Evolutionary conservation across 2,329 filamentous ascomycete species (phyloP).

Genomic region (Xylariaceae sp.): DNA sequence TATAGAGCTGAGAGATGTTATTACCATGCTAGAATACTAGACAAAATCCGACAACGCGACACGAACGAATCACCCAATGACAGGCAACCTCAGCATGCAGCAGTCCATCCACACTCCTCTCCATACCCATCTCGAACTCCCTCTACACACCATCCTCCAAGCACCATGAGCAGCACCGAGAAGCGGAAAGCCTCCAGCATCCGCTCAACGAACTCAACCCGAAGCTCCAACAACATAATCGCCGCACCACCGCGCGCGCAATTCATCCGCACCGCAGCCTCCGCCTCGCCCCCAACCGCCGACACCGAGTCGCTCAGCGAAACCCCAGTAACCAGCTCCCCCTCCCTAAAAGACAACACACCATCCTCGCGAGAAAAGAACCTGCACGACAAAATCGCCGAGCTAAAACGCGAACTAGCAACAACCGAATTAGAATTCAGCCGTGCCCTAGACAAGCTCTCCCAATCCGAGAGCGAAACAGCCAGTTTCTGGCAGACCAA

Average conservation of each 20-base stretch:
- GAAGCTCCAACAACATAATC: slow-evolving; percentile 34
- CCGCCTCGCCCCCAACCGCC: slow-evolving; percentile 32
- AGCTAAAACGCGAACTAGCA: slow-evolving; percentile 51
- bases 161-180: slow-evolving; percentile 41
- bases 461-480: slow-evolving; percentile 53
- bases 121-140: not conserved
- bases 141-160: not conserved
- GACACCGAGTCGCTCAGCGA: slow-evolving; percentile 27
- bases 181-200: slow-evolving; percentile 41
- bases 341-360: slow-evolving; percentile 21
- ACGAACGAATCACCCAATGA: too few species aligned
- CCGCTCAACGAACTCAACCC: slow-evolving; percentile 31
- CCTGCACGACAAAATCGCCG: slow-evolving; percentile 47
- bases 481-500: slow-evolving; percentile 58
- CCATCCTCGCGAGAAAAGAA: slow-evolving; percentile 28
- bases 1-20: too few species aligned
- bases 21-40: too few species aligned
- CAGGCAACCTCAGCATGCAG: slow-evolving; percentile 10
- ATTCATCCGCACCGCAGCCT: slow-evolving; percentile 31
- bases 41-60: too few species aligned
- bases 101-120: slow-evolving; percentile 5
- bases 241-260: slow-evolving; percentile 42
- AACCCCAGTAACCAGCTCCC: slow-evolving; percentile 13
- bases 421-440: slow-evolving; percentile 54
- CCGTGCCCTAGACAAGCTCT: slow-evolving; percentile 51